Conservation (phyloP, 768 basidiomycete species). For the Pulveroboletus ravenelii region DNA sequence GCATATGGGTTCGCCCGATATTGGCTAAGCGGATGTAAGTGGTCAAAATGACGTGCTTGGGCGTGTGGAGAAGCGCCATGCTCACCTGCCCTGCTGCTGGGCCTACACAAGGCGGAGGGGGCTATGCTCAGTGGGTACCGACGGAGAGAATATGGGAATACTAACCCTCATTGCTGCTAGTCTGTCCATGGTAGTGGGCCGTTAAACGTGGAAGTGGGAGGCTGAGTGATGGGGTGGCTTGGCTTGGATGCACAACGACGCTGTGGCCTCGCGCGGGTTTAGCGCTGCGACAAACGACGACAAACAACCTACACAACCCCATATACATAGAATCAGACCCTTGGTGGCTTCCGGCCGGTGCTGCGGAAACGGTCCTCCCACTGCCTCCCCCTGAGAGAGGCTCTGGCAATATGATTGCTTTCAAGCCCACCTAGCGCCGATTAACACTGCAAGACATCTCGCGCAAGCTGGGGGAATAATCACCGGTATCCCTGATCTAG, state of each 20-base stretch:
- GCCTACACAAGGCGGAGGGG: constrained; percentile 39
- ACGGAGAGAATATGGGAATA: neutral
- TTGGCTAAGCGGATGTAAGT: constrained; percentile 16
- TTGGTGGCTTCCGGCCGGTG: too few species aligned
- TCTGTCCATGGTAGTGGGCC: constrained; percentile 62
- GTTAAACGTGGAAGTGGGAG: constrained; percentile 48
- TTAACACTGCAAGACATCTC: too few species aligned
- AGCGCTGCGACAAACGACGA: constrained; percentile 10
- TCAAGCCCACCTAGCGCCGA: too few species aligned
- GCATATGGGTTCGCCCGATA: constrained; percentile 58
- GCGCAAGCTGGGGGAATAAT: too few species aligned
- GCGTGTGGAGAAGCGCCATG: constrained; percentile 22
- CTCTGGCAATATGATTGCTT: too few species aligned
- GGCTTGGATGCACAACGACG: neutral
- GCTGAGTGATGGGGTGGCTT: constrained; percentile 5
- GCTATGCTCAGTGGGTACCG: constrained; percentile 4
- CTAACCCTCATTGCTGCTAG: constrained; percentile 81
- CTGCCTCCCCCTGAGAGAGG: too few species aligned
- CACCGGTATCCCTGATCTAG: too few species aligned
- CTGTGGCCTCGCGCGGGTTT: neutral
- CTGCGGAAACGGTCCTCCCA: too few species aligned
- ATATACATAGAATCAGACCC: too few species aligned
- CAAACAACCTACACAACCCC: constrained; percentile 10
- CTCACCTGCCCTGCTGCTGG: constrained; percentile 57
- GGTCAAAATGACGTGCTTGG: neutral